Evolutionary conservation across 140 eudicot genomes (phyloP), one percentile per base, ranked within the genome.

Genomic region (Anethum foeniculum): DNA sequence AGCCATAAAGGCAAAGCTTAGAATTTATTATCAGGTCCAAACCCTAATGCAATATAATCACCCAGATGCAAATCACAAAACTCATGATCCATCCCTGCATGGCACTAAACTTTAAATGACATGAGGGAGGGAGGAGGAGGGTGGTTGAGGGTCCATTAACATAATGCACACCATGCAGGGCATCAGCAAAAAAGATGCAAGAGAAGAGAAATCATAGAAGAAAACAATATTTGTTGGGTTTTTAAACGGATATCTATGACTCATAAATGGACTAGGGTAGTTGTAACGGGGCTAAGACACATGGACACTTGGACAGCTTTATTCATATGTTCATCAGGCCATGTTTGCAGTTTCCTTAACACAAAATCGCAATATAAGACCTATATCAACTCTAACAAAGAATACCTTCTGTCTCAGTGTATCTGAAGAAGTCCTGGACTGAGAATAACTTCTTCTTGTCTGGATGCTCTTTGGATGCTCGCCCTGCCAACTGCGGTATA

Each of bases 321-420:
- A 10, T 30, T 67, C 43, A 32, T 32, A 67, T 67, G n/a, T 16
- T 67, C n/a, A 32, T 28, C 3, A 30, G 68, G 34, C 68, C 32
- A 60, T n/a, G 32, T n/a, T 34, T 60, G 68, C 68, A 60, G 68
- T 60, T 60, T 8, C 68, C 32, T 60, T 7, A 23, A 21, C 6
- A 62, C 34, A 62, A 62, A 62, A 62, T 62, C 16, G 6, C 30
- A 62, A 62, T 32, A 62, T 25, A 25, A 62, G 69, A 62, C 69
- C 32, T 9, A 62, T 62, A 62, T 62, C 0, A 25, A 62, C 6
- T n/a, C 34, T 13, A 62, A 25, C 34, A 62, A 84, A 60, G 71
- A 79, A 77, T 83, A 89, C 98, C 98, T 92, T 94, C 98, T 72
- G 98, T 83, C 86, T 94, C 97, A 8, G 98, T 94, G 93, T 94